phyloP scores from a whole-genome alignment of 345 rosid genomes.

The Euclidium syriacum region DNA sequence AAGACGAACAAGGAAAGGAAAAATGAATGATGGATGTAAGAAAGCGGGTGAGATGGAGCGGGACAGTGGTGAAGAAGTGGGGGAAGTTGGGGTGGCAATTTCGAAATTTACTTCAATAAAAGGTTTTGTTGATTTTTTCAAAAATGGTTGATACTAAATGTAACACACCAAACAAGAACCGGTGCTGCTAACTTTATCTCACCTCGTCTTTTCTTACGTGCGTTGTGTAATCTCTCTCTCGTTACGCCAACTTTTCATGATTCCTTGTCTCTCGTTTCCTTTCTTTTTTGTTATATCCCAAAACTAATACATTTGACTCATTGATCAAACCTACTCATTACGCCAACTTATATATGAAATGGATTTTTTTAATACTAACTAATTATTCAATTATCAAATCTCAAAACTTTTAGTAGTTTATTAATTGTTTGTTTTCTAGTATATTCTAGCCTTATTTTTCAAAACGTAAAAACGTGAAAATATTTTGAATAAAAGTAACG shows the following conservation, averaged over 20 bases:
- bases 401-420: background rate
- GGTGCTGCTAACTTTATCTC: slow-evolving; percentile 23
- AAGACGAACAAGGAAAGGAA: slow-evolving; percentile 13
- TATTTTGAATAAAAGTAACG: too few species aligned
- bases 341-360: background rate
- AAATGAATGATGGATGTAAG: background rate
- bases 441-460: too few species aligned
- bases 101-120: background rate
- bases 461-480: background rate
- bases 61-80: slow-evolving; percentile 30
- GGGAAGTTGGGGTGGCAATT: slow-evolving; percentile 11
- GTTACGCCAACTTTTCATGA: slow-evolving; percentile 19
- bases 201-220: slow-evolving; percentile 16
- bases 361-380: too few species aligned
- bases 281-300: background rate
- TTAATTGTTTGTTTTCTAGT: too few species aligned
- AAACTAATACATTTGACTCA: background rate
- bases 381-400: background rate
- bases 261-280: background rate
- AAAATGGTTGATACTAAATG: slow-evolving; percentile 13
- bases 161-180: slow-evolving; percentile 25
- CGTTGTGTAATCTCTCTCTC: slow-evolving; percentile 9
- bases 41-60: slow-evolving; percentile 24
- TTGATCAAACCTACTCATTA: slow-evolving; percentile 3
- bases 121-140: background rate